Percentiles rank a stretch among this genome's conserved stretches.
These are phyloP conservation scores for Neurospora tetrasperma DNA, from an alignment of 495 filamentous ascomycete genomes.

Conservation along the genomic window DNA sequence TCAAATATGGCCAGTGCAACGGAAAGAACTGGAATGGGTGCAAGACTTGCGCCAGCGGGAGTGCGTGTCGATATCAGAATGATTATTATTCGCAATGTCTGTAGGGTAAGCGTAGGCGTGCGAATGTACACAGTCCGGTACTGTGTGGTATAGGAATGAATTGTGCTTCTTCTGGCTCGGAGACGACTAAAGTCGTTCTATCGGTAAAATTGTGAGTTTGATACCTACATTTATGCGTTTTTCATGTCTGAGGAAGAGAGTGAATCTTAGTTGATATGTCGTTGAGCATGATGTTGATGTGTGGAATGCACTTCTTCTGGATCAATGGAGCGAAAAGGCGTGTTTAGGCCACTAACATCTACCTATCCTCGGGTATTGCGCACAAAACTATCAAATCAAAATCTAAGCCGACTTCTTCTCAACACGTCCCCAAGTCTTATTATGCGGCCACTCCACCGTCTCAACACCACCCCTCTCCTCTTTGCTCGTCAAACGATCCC, in stretches of 20 bases:
- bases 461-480: not conserved
- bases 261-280: not conserved
- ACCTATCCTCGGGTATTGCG: not conserved
- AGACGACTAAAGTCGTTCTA: not conserved
- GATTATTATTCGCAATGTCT: conserved; percentile 40
- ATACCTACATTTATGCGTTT: not conserved
- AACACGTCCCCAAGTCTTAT: not conserved
- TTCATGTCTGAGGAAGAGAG: not conserved
- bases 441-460: not conserved
- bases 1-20: conserved; percentile 38
- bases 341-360: not conserved
- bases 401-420: not conserved
- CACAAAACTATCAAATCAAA: not conserved
- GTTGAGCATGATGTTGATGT: not conserved
- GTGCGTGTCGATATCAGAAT: conserved; percentile 35
- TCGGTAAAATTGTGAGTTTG: not conserved
- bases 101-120: conserved; percentile 2
- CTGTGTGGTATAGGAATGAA: not conserved
- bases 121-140: not conserved
- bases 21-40: conserved; percentile 37
- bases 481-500: not conserved
- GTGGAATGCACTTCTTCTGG: not conserved
- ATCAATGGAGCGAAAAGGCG: not conserved
- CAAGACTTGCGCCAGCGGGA: conserved; percentile 30
- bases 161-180: not conserved